Conservation (phyloP, 768 basidiomycete genomes). For the Leccinum incarnatum region DNA sequence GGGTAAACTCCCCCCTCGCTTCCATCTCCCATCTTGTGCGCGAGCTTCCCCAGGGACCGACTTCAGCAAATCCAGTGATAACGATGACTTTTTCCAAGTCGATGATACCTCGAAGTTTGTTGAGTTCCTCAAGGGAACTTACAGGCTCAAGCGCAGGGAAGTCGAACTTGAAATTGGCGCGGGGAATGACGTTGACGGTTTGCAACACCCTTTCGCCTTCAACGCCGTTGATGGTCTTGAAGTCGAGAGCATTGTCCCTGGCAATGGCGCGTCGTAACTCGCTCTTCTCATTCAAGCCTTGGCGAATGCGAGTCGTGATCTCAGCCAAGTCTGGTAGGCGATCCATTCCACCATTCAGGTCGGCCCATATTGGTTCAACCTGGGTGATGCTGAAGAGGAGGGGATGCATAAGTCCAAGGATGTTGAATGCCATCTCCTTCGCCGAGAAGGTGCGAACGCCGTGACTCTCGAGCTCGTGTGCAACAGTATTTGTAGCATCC, state of each 20-base stretch:
- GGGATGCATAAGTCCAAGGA: slow-evolving; percentile 98
- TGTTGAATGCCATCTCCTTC: slow-evolving; percentile 99
- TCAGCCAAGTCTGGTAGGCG: slow-evolving; percentile 93
- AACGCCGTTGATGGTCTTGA: slow-evolving; percentile 84
- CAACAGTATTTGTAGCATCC: slow-evolving; percentile 92
- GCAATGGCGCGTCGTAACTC: slow-evolving; percentile 92
- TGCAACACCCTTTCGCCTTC: slow-evolving; percentile 92
- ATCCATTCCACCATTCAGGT: slow-evolving; percentile 98
- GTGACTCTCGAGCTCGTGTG: slow-evolving; percentile 87
- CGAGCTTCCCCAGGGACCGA: slow-evolving; percentile 97
- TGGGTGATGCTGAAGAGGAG: slow-evolving; percentile 99
- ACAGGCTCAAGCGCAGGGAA: slow-evolving; percentile 82
- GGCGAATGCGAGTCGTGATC: slow-evolving; percentile 83
- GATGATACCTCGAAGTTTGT: slow-evolving; percentile 80
- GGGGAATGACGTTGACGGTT: slow-evolving; percentile 89
- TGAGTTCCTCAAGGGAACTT: slow-evolving; percentile 69
- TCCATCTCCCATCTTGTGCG: slow-evolving; percentile 99
- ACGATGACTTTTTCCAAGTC: slow-evolving; percentile 97
- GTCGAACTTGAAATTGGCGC: slow-evolving; percentile 96
- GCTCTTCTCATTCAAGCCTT: slow-evolving; percentile 77
- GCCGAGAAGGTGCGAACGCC: slow-evolving; percentile 98
- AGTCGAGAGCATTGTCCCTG: slow-evolving; percentile 94
- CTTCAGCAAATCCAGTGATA: slow-evolving; percentile 94
- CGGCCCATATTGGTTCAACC: slow-evolving; percentile 99
- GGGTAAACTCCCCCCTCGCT: slow-evolving; percentile 93